These are phyloP conservation scores for Scenedesmus sp. DNA, from an alignment of 163 green algal genomes.

Conservation along the genomic window DNA sequence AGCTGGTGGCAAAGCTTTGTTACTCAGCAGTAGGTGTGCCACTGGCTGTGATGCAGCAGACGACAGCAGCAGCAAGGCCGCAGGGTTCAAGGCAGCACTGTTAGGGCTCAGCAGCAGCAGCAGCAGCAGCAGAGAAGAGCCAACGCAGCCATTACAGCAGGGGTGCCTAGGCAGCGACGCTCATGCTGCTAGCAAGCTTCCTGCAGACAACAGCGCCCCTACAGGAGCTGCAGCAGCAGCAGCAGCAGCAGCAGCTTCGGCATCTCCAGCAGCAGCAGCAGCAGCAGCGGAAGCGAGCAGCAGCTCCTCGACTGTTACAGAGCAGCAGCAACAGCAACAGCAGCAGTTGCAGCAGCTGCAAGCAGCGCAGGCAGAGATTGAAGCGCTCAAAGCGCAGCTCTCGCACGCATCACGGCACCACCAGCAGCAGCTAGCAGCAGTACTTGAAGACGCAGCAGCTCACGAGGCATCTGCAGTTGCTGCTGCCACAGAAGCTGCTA, in stretches of 20 bases:
- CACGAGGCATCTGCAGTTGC: conserved; percentile 39
- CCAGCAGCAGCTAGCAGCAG: conserved; percentile 39
- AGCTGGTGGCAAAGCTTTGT: not conserved
- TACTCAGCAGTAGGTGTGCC: not conserved
- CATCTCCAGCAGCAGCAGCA: not conserved
- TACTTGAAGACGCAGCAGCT: conserved; percentile 42
- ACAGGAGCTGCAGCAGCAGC: not conserved
- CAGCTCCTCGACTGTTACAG: not conserved
- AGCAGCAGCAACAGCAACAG: conserved; percentile 29
- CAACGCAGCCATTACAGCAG: not conserved
- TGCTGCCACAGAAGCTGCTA: conserved; percentile 11
- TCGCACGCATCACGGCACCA: not conserved
- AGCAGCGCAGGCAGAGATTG: conserved; percentile 14
- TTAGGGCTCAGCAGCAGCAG: conserved; percentile 18
- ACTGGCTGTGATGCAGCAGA: not conserved
- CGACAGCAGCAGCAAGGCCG: not conserved
- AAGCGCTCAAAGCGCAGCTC: not conserved
- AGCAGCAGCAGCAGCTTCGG: not conserved
- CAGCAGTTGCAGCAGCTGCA: not conserved
- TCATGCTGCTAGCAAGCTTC: not conserved
- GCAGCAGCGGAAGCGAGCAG: not conserved
- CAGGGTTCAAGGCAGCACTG: conserved; percentile 40
- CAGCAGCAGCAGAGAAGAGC: not conserved
- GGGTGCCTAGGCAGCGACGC: not conserved
- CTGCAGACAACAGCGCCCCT: not conserved